Percentiles rank a stretch among this genome's conserved stretches.
Evolutionary conservation across 257 asterid species (phyloP).

Genomic region (Datura wrightii): DNA sequence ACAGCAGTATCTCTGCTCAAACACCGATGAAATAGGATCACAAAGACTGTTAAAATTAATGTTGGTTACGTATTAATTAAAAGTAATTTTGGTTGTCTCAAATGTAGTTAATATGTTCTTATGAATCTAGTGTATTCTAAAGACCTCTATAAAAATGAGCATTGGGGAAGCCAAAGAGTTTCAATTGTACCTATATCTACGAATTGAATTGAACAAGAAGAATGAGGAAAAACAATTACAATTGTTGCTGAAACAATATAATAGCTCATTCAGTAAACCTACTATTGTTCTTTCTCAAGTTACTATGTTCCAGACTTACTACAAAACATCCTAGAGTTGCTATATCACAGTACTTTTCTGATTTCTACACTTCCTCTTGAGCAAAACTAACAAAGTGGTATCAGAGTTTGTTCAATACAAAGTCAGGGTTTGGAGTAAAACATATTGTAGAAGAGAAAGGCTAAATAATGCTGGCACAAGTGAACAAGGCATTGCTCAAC

Average conservation of each 20-base stretch:
- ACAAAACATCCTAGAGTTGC: slow-evolving; percentile 8
- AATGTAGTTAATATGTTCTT: background rate
- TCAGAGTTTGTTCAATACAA: background rate
- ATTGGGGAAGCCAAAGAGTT: background rate
- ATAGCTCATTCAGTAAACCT: background rate
- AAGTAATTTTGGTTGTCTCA: background rate
- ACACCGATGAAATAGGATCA: slow-evolving; percentile 14
- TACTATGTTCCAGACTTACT: background rate
- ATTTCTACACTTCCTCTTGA: background rate
- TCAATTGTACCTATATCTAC: background rate
- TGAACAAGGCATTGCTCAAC: background rate
- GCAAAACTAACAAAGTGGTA: background rate
- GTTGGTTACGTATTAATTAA: background rate
- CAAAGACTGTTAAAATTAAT: background rate
- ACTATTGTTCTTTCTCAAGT: background rate
- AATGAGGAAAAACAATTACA: background rate
- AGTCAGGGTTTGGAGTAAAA: background rate
- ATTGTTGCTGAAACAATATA: background rate
- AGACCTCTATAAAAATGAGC: background rate
- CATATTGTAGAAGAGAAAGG: background rate
- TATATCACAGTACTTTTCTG: background rate
- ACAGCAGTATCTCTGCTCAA: background rate
- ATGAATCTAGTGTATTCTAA: background rate
- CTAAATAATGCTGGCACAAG: background rate
- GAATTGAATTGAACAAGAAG: background rate